Evolutionary conservation across 176 grass and related monocot genomes (phyloP).

Genomic region (Otatea glauca): DNA sequence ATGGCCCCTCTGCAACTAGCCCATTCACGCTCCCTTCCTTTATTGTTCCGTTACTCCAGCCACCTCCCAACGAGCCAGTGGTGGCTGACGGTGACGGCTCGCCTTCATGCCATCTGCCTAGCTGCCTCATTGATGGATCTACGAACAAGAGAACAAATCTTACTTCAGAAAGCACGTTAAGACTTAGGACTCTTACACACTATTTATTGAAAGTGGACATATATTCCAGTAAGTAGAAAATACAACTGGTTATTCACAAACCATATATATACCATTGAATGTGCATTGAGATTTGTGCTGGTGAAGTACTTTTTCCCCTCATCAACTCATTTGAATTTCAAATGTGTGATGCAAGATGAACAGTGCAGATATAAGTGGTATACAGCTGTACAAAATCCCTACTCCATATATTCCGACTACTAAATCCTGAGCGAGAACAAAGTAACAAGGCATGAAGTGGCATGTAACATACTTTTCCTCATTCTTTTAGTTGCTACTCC

Average conservation of each 20-base stretch:
- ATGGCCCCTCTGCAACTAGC: neutral
- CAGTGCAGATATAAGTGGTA: too few species aligned
- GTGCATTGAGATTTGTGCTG: too few species aligned
- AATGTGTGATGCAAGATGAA: too few species aligned
- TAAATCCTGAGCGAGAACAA: conserved; percentile 6
- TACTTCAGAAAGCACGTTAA: neutral
- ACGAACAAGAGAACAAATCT: conserved; percentile 21
- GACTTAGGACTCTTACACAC: neutral
- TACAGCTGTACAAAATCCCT: too few species aligned
- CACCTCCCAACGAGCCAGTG: neutral
- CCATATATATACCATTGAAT: too few species aligned
- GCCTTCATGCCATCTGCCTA: conserved; percentile 14
- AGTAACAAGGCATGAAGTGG: neutral
- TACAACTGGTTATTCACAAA: too few species aligned
- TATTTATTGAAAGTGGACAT: conserved; percentile 28
- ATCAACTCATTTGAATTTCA: too few species aligned
- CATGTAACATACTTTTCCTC: neutral
- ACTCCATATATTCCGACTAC: neutral
- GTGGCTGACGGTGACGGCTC: conserved; percentile 17
- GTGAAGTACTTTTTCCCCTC: too few species aligned
- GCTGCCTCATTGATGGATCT: conserved; percentile 40
- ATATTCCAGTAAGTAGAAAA: too few species aligned
- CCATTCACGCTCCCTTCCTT: neutral
- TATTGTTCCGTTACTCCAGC: neutral
- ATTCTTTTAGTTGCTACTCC: neutral